Base-by-base conservation (phyloP, 768 basidiomycete species). In the Lepiota venenata region DNA sequence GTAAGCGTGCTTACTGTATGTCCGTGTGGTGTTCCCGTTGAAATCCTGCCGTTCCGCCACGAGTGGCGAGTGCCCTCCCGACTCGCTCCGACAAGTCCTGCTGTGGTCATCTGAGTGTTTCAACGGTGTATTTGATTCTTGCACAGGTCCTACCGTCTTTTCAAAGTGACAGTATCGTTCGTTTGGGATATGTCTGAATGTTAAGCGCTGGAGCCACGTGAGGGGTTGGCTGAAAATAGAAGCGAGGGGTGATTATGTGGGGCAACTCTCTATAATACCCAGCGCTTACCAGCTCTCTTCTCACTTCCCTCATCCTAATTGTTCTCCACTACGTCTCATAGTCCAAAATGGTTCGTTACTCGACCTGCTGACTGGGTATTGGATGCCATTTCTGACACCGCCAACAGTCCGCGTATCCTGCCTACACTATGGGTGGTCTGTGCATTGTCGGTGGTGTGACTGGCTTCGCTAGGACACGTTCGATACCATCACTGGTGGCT, bases 401-500 rank as follows among this genome's bases (percentile, higher is more conserved):
- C 15, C 16, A 2, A 35, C 61, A 90, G 89, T 91, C 88, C 69
- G 89, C 89, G 40, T 81, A 87, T 71, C 90, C 91, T 62, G 87
- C 90, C 46, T 87, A 84, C 69, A 70, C 81, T 40, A 89, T 91
- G 78, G 88, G 90, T 55, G 78, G 71, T 51, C 72, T 93, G 58
- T 92, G 90, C 67, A 72, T 91, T 59, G 74, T 87, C 39, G 91
- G 91, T 11, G 91, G 91, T 20, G 54, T 88, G 39, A 82, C 84
- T 40, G 91, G 88, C 27, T 91, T 82, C 58, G 81, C 74, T 6
- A 76, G 81, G 60, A 88, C 85, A 56, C 80, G 85, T 20, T 93
- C 90, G 29, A 73, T 93, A 27, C 92, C 91, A 5, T 93, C 92
- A 11, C 67, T 93, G 39, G 82, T 93, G 16, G 91, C 91, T 54